These are phyloP conservation scores for Juncus effusus DNA, from an alignment of 176 grass and related monocot species.

Conservation along the genomic window DNA sequence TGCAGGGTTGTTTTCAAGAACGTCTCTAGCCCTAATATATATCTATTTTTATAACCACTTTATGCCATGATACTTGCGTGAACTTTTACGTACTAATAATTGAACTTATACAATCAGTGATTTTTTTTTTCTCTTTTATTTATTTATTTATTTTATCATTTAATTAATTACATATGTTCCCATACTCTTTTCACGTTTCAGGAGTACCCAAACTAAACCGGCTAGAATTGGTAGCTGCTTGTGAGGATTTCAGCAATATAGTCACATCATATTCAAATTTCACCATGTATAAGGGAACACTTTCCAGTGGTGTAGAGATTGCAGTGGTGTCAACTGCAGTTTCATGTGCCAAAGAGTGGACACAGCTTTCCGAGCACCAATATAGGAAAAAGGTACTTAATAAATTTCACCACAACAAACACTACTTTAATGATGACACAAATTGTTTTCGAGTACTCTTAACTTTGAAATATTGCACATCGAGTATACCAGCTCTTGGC, in stretches of 20 bases:
- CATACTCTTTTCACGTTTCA: constrained; percentile 31
- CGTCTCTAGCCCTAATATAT: too few species aligned
- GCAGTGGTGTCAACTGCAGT: constrained; percentile 76
- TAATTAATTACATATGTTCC: too few species aligned
- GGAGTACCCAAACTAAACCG: constrained; percentile 94
- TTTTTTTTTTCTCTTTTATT: background rate
- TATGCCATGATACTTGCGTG: too few species aligned
- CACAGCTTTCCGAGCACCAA: constrained; percentile 61
- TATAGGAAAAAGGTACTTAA: constrained; percentile 86
- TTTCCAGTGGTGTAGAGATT: constrained; percentile 94
- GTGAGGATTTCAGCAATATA: constrained; percentile 98
- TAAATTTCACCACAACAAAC: background rate
- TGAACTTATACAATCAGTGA: too few species aligned
- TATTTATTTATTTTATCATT: constrained; percentile 1
- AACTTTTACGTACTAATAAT: too few species aligned
- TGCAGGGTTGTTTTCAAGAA: too few species aligned
- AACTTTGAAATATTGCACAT: background rate
- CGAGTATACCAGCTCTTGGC: background rate
- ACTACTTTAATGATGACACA: too few species aligned
- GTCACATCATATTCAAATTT: constrained; percentile 61
- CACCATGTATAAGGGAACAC: constrained; percentile 89
- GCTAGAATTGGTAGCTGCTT: constrained; percentile 73
- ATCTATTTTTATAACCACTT: too few species aligned
- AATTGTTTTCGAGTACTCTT: too few species aligned
- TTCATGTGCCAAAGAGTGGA: constrained; percentile 67